Evolutionary conservation across 2,329 filamentous ascomycete genomes (phyloP), one percentile per base, ranked within the genome.

Genomic region (Talaromyces sp.): DNA sequence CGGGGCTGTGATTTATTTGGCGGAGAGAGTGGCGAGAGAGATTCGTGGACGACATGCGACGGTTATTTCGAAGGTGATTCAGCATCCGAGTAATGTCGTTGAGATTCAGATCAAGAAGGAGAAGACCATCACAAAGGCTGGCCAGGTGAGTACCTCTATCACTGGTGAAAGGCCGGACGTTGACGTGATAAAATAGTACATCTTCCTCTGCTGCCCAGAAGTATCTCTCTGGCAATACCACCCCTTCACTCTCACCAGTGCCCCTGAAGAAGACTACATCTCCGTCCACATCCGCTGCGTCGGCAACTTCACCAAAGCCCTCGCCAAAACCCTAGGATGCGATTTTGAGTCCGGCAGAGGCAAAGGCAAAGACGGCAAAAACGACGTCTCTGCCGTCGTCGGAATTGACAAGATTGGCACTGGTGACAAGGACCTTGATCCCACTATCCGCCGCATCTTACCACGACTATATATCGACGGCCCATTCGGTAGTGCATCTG

Each of bases 101-200:
- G 92, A 96, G 79, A 93, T 96, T 67, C 92, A 95, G 80, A 93
- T 96, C 81, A 93, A 94, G 84, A 95, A 95, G 79, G 91, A 93
- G 74, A 83, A 92, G 79, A 93, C 91, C 53, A 92, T 89, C 82
- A 92, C 91, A 2, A 85, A 86, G 61, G 90, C 91, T 22, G 92
- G 92, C 60, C 91, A 92, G 73, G 79, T 80, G 72, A 63, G 72
- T 45, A 8, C 19, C 7, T 51, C 17, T 27, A 1, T 29, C 11
- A 8, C 31, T 7, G 22, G 5, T 3, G 10, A 34, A 34, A 5
- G 1, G 29, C 10, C 11, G 15, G 11, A 8, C n/a, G 13, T 25
- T 38, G 31, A 56, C 25, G 27, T 25, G 5, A 40, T 11, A 29
- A 43, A 13, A 25, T 60, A 84, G 84, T 95, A 95, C 80, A 94